A percentile compares a stretch with the other conserved stretches of the same genome.
Evolutionary conservation across 345 rosid species (phyloP).

Genomic region (Boechera divaricarpa): DNA sequence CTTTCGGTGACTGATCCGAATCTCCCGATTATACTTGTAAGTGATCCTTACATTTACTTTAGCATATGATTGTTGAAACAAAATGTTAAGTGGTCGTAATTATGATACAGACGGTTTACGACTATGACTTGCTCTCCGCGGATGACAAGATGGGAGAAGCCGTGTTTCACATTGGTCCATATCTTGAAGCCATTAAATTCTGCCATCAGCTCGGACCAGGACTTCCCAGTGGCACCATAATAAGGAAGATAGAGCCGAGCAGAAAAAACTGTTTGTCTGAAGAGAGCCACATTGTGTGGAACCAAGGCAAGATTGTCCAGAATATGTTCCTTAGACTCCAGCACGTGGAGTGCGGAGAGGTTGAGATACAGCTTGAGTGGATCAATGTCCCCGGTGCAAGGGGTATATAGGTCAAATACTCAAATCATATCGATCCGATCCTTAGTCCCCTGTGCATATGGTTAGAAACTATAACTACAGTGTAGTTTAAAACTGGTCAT

Average conservation of each 20-base stretch:
- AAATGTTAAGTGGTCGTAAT: neutral
- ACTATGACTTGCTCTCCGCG: slow-evolving; percentile 60
- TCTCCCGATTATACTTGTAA: slow-evolving; percentile 71
- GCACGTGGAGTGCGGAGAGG: slow-evolving; percentile 69
- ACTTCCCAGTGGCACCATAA: slow-evolving; percentile 61
- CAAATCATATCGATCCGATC: neutral
- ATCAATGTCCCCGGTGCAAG: slow-evolving; percentile 57
- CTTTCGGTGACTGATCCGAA: slow-evolving; percentile 68
- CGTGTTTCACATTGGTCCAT: slow-evolving; percentile 61
- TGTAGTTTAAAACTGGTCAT: neutral
- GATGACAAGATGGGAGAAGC: slow-evolving; percentile 96
- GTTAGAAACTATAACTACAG: neutral
- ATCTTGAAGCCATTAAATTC: slow-evolving; percentile 58
- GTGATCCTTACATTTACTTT: slow-evolving; percentile 18
- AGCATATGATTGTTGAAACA: neutral
- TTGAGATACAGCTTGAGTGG: slow-evolving; percentile 69
- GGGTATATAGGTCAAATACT: slow-evolving; percentile 45
- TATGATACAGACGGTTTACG: slow-evolving; percentile 63
- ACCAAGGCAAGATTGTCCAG: slow-evolving; percentile 61
- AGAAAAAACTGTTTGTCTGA: slow-evolving; percentile 63
- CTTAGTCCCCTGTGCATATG: slow-evolving; percentile 28
- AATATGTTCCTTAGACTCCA: slow-evolving; percentile 61
- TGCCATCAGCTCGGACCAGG: slow-evolving; percentile 36
- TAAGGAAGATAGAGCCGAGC: slow-evolving; percentile 54
- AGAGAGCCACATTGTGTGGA: slow-evolving; percentile 61